Evolutionary conservation across 192 early-diverging fungal genomes (phyloP).

Genomic region (Backusella macrospora): DNA sequence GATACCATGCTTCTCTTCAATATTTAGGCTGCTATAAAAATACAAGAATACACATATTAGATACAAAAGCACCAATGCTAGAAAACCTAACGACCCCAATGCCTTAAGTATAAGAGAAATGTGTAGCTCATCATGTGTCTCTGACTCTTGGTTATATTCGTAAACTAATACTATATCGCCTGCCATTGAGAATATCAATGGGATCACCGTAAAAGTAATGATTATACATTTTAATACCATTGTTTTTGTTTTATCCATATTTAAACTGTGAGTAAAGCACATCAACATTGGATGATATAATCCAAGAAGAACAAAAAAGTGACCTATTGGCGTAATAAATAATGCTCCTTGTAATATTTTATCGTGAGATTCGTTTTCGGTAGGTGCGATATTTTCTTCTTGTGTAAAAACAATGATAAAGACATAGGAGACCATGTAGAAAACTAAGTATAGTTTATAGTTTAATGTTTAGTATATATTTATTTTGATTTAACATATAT

Average conservation of each 20-base stretch:
- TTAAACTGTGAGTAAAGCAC: neutral
- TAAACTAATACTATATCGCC: neutral
- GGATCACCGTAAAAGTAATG: neutral
- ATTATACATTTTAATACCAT: neutral
- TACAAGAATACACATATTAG: neutral
- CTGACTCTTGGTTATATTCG: neutral
- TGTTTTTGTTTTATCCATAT: neutral
- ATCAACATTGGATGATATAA: neutral
- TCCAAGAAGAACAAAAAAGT: neutral
- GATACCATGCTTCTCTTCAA: constrained; percentile 1
- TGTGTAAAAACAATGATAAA: constrained; percentile 9
- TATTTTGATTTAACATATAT: neutral
- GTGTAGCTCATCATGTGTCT: neutral
- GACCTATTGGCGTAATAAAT: neutral
- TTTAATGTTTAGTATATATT: neutral
- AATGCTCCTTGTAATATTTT: neutral
- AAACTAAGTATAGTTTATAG: neutral
- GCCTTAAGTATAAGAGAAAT: neutral
- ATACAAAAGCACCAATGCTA: neutral
- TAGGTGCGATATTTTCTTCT: neutral
- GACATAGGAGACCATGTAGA: neutral
- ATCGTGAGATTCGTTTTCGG: neutral
- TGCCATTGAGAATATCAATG: constrained; percentile 2
- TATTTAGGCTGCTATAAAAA: neutral
- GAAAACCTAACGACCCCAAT: neutral